Conservation (phyloP, 2,329 filamentous ascomycete species). For the Arthrobotrys sphaeroides region DNA sequence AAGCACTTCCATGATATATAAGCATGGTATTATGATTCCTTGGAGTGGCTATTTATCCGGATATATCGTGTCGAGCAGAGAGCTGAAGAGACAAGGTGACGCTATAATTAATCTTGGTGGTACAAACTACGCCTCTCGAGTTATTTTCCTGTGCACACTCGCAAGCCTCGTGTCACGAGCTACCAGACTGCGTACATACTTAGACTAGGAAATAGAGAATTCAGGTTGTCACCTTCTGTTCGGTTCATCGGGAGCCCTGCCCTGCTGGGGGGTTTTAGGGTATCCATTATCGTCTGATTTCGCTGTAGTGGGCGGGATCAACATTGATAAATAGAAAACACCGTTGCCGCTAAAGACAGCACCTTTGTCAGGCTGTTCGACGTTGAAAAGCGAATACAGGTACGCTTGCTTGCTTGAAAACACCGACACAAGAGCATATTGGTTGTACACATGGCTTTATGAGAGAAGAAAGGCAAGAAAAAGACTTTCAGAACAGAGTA, state of each 20-base stretch:
- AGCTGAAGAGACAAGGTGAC: neutral
- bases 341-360: neutral
- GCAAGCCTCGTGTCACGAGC: neutral
- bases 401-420: slow-evolving; percentile 11
- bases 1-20: neutral
- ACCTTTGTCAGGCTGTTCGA: slow-evolving; percentile 1
- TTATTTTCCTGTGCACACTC: neutral
- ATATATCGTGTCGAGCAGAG: neutral
- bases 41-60: neutral
- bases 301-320: slow-evolving; percentile 13
- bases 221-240: neutral
- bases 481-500: slow-evolving; percentile 3
- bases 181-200: neutral
- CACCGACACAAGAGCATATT: neutral
- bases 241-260: neutral
- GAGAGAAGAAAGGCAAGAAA: too few species aligned
- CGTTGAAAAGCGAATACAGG: neutral
- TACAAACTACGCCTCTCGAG: neutral
- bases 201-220: neutral
- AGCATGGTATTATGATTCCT: neutral
- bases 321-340: neutral
- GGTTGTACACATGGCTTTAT: slow-evolving; percentile 12
- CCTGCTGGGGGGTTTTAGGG: neutral
- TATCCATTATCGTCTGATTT: slow-evolving; percentile 2
- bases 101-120: neutral